Conservation (phyloP, 2,329 filamentous ascomycete species). For the Paraphaeosphaeria sporulosa region DNA sequence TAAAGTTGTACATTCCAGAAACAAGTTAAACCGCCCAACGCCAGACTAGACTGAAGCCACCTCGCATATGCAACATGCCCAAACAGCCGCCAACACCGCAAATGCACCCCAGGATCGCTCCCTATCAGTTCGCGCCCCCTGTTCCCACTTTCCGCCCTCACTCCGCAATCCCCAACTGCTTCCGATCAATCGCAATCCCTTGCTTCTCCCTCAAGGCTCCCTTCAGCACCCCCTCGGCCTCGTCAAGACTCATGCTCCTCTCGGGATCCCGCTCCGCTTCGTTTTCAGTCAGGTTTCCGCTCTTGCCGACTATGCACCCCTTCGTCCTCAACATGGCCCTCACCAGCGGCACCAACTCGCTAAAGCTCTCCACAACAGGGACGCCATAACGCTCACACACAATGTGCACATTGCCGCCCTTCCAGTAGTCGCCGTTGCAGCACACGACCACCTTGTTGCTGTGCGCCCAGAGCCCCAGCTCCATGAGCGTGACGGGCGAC, state of each 20-base stretch:
- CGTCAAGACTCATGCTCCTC: background rate
- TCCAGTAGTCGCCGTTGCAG: slow-evolving; percentile 61
- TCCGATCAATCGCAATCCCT: background rate
- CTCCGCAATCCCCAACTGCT: background rate
- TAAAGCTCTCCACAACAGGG: slow-evolving; percentile 53
- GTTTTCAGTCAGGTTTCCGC: slow-evolving; percentile 20
- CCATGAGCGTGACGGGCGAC: slow-evolving; percentile 66
- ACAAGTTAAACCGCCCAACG: background rate
- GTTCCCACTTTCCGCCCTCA: background rate
- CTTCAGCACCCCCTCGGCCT: background rate
- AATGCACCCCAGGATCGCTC: background rate
- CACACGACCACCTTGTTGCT: slow-evolving; percentile 61
- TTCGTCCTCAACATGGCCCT: slow-evolving; percentile 39
- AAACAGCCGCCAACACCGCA: slow-evolving; percentile 3
- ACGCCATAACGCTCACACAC: slow-evolving; percentile 61
- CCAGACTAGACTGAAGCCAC: background rate
- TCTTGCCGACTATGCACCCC: slow-evolving; percentile 32
- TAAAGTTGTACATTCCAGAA: background rate
- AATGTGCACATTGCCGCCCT: slow-evolving; percentile 68
- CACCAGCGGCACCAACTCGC: slow-evolving; percentile 51
- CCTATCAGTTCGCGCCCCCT: too few species aligned
- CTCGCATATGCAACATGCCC: background rate
- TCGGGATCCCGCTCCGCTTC: slow-evolving; percentile 1
- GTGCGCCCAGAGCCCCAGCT: slow-evolving; percentile 63
- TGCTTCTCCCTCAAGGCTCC: background rate